Evolutionary conservation across 75 land plant genomes (phyloP).

Genomic region (Gnetum montanum): DNA sequence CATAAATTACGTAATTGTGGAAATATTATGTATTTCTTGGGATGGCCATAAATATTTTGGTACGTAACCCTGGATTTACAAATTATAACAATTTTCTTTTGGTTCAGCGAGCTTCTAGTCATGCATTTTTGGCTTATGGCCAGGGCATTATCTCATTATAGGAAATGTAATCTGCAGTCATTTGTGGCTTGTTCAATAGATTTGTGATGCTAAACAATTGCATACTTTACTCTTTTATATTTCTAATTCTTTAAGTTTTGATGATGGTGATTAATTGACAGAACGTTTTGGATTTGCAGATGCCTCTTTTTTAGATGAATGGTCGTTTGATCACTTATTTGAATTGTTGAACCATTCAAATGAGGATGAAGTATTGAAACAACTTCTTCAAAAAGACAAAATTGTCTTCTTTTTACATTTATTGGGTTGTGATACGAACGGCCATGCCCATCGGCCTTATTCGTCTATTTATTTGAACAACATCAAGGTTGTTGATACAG

Average conservation of each 20-base stretch:
- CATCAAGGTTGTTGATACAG: conserved; percentile 81
- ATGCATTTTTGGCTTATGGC: too few relatives aligned
- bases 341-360: conserved; percentile 57
- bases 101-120: background rate
- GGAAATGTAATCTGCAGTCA: too few relatives aligned
- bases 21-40: too few relatives aligned
- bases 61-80: too few relatives aligned
- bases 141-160: too few relatives aligned
- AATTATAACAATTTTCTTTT: background rate
- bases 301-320: conserved; percentile 94
- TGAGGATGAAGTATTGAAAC: conserved; percentile 31
- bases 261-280: background rate
- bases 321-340: conserved; percentile 77
- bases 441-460: conserved; percentile 94
- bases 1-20: too few relatives aligned
- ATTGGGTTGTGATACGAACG: conserved; percentile 95
- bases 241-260: too few relatives aligned
- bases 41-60: too few relatives aligned
- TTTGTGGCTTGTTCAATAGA: too few relatives aligned
- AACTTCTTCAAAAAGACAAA: conserved; percentile 53
- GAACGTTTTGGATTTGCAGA: conserved; percentile 40
- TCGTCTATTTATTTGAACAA: conserved; percentile 87
- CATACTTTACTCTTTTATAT: too few relatives aligned
- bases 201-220: too few relatives aligned
- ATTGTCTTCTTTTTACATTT: conserved; percentile 80